Conservation (phyloP, 2,329 filamentous ascomycete species). For the Trichoderma afroharzianum region DNA sequence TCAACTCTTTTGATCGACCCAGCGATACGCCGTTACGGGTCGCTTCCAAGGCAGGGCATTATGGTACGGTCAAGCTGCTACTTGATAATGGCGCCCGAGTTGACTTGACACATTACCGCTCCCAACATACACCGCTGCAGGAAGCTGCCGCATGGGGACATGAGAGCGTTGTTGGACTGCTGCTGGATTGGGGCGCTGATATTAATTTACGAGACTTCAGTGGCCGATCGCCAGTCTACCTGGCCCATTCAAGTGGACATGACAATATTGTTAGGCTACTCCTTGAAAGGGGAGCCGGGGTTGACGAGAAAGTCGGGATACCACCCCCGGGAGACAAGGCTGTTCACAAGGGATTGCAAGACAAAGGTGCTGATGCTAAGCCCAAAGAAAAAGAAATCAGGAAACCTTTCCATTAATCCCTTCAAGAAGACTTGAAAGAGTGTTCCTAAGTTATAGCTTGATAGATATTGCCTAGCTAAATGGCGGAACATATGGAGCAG, state of each 20-base stretch:
- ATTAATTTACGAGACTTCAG: background rate
- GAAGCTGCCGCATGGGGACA: background rate
- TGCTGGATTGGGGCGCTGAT: background rate
- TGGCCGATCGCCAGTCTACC: background rate
- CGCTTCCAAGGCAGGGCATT: background rate
- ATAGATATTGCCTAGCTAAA: background rate
- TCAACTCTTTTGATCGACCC: background rate
- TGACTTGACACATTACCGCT: background rate
- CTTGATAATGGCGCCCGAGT: background rate
- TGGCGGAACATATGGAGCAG: background rate
- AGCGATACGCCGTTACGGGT: background rate
- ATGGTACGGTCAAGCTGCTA: background rate
- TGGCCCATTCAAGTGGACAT: background rate
- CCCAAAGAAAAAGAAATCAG: background rate
- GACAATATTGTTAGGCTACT: background rate
- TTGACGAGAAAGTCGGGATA: background rate
- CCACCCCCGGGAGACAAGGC: background rate
- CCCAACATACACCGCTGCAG: background rate
- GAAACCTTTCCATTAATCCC: background rate
- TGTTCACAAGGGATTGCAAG: background rate
- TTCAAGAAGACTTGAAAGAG: background rate
- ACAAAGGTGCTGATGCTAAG: background rate
- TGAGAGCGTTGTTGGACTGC: background rate
- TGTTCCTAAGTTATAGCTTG: background rate
- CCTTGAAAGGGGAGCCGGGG: background rate